phyloP scores from a whole-genome alignment of 805 yeast genomes.

The Komagataella mondaviorum region DNA sequence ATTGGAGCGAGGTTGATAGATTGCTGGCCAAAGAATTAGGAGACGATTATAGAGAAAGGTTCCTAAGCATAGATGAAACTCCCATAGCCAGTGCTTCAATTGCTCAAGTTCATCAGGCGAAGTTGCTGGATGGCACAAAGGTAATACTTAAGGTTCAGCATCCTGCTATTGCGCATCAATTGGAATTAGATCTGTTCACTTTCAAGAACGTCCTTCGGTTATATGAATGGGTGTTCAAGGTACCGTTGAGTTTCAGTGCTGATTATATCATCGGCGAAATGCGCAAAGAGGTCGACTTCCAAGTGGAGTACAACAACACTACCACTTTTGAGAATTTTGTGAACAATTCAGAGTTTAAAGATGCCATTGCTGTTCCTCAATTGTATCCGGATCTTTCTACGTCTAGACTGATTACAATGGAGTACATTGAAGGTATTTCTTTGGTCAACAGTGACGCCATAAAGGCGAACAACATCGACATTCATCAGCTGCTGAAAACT shows the following conservation, averaged over 20 bases:
- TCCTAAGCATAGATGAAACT: conserved; percentile 30
- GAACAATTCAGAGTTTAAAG: conserved; percentile 25
- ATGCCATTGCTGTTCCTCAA: conserved; percentile 41
- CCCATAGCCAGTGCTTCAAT: conserved; percentile 70
- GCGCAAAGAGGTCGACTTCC: conserved; percentile 48
- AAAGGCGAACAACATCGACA: conserved; percentile 26
- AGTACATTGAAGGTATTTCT: conserved; percentile 45
- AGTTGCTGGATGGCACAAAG: conserved; percentile 26
- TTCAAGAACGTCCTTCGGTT: conserved; percentile 36
- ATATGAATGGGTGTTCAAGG: conserved; percentile 44
- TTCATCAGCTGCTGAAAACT: conserved; percentile 29
- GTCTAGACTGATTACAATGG: conserved; percentile 42
- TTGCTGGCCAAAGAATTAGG: conserved; percentile 29
- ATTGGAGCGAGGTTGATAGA: conserved; percentile 31
- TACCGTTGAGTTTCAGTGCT: conserved; percentile 47
- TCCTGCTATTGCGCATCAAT: conserved; percentile 44
- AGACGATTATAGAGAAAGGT: conserved; percentile 22
- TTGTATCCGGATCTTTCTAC: conserved; percentile 32
- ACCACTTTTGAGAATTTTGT: conserved; percentile 23
- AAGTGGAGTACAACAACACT: conserved; percentile 41
- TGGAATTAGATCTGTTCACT: conserved; percentile 45
- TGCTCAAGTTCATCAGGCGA: conserved; percentile 56
- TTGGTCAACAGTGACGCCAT: conserved; percentile 37
- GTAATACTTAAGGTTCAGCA: conserved; percentile 65
- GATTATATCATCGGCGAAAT: conserved; percentile 44